A percentile compares a stretch with the other conserved stretches of the same genome.
Conservation (phyloP, 2,329 filamentous ascomycete genomes). For the Aspergillus nomiae region DNA sequence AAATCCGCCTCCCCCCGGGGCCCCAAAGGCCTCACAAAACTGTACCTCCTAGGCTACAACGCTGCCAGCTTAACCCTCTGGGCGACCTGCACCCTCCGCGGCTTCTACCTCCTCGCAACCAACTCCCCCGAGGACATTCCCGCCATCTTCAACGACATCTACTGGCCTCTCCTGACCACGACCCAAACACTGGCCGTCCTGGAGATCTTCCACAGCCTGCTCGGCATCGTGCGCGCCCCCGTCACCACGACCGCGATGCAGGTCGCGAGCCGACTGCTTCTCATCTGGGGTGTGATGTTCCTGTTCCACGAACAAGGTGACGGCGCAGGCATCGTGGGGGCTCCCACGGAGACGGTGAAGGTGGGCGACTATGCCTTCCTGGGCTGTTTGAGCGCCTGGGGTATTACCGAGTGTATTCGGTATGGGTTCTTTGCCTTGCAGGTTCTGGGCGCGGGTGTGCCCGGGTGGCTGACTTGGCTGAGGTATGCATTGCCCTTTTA, state of each 20-base stretch:
- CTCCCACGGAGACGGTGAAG: slow-evolving; percentile 19
- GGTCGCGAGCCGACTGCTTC: slow-evolving; percentile 80
- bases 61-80: slow-evolving; percentile 74
- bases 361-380: slow-evolving; percentile 46
- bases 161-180: slow-evolving; percentile 49
- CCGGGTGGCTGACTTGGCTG: slow-evolving; percentile 69
- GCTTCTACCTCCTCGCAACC: slow-evolving; percentile 58
- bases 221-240: slow-evolving; percentile 82
- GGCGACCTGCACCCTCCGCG: slow-evolving; percentile 72
- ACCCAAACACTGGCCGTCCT: slow-evolving; percentile 82
- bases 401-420: slow-evolving; percentile 85
- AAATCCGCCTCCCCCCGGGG: slow-evolving; percentile 15
- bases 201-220: slow-evolving; percentile 78
- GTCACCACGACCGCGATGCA: slow-evolving; percentile 86
- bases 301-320: slow-evolving; percentile 69
- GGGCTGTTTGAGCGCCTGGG: slow-evolving; percentile 76
- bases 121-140: slow-evolving; percentile 43
- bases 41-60: slow-evolving; percentile 87
- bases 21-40: slow-evolving; percentile 51
- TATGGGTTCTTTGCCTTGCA: slow-evolving; percentile 88
- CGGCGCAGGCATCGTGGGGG: slow-evolving; percentile 55
- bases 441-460: slow-evolving; percentile 57
- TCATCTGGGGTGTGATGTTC: slow-evolving; percentile 83
- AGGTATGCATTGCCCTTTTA: slow-evolving; percentile 20
- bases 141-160: slow-evolving; percentile 50